A percentile compares a stretch with the other conserved stretches of the same genome.
Evolutionary conservation across 345 rosid genomes (phyloP).

Genomic region (Eucalyptus viminalis): DNA sequence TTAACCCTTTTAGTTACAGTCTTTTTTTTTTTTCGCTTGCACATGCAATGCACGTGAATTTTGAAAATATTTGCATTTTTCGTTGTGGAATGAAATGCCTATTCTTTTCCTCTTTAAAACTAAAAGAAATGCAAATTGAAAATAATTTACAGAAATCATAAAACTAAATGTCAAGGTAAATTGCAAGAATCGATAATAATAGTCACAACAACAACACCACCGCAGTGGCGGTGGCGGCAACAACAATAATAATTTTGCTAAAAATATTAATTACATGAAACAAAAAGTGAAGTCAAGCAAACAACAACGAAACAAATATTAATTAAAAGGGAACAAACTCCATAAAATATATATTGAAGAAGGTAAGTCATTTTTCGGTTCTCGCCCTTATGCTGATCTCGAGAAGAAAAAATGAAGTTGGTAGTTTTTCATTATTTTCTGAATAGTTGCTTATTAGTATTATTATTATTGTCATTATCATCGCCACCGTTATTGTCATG

Average conservation of each 20-base stretch:
- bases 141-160: background rate
- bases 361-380: background rate
- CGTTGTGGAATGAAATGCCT: background rate
- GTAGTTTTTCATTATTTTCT: background rate
- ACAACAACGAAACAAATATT: background rate
- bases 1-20: background rate
- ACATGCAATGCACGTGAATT: background rate
- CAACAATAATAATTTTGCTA: background rate
- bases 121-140: background rate
- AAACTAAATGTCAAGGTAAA: background rate
- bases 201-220: background rate
- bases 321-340: background rate
- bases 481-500: background rate
- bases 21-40: background rate
- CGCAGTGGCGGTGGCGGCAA: accelerated
- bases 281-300: background rate
- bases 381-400: background rate
- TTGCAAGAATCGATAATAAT: background rate
- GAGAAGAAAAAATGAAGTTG: background rate
- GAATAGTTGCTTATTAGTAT: background rate
- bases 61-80: background rate
- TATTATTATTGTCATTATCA: background rate
- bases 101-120: background rate
- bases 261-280: background rate
- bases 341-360: background rate